Evolutionary conservation across 345 rosid species (phyloP), one percentile per base, ranked within the genome.

Genomic region (Salix koriyanagi): DNA sequence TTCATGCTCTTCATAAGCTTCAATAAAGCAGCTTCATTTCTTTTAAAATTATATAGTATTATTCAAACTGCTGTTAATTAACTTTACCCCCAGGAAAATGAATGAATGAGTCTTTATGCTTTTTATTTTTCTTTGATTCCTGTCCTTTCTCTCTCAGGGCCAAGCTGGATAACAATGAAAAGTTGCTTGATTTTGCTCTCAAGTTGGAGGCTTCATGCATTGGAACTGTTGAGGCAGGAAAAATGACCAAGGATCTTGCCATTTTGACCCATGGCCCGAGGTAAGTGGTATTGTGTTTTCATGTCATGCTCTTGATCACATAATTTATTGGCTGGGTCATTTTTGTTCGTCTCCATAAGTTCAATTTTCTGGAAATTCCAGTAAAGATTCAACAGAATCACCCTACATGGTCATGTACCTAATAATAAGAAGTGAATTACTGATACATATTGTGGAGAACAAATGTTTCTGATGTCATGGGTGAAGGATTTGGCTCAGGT

Each of bases 221-320:
- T 14, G 94, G 84, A 83, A 87, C 96, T 13, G 97, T 93, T 68
- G 99, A 95, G 83, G 80, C 88, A 26, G 98, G 98, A 62, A 90
- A 90, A 87, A 93, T 93, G 97, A 95, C 99, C 41, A 95, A 95
- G 89, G 99, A 95, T 87, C 99, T 95, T 77, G 93, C 97, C 75
- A 78, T 95, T 78, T 83, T 95, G 78, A 71, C 82, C 76, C 97
- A 91, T 52, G 97, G 99, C 79, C 86, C 92, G 62, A 91, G 85
- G 99, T 96, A 86, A 83, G 91, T 77, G 42, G 44, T 69, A 46
- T 15, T 25, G 74, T 70, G 37, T 74, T 70, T 37, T 1, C 28
- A 42, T 7, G 8, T 65, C 44, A 68, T 65, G 9, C 32, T 8
- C 37, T 73, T 26, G 21, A 2, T 21, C 23, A 62, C 32, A 8